phyloP scores from a whole-genome alignment of 2,329 filamentous ascomycete species.

The Cercospora canescens region DNA sequence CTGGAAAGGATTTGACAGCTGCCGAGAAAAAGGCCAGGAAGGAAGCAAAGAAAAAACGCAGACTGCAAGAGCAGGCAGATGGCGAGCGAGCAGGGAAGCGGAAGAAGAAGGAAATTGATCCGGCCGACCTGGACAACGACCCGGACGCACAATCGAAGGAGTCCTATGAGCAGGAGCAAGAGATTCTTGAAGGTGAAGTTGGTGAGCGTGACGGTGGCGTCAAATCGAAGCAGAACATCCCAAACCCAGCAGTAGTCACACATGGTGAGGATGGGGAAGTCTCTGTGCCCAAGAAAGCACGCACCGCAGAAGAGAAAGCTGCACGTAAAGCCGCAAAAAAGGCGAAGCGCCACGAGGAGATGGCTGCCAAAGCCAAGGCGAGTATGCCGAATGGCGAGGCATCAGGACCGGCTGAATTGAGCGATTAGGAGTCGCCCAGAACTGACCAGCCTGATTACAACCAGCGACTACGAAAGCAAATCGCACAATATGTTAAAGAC shows the following conservation, averaged over 20 bases:
- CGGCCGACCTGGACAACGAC: conserved; percentile 14
- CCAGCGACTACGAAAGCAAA: not conserved
- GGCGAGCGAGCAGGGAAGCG: conserved; percentile 17
- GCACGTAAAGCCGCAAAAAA: conserved; percentile 59
- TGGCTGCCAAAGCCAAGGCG: conserved; percentile 24
- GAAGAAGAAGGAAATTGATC: conserved; percentile 21
- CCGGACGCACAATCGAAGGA: conserved; percentile 45
- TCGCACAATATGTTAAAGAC: not conserved
- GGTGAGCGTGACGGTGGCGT: conserved; percentile 36
- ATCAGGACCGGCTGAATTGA: not conserved
- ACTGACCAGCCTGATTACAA: not conserved
- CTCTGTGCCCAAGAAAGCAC: conserved; percentile 17
- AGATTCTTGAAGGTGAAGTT: conserved; percentile 43
- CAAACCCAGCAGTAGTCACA: conserved; percentile 27
- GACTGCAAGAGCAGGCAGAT: conserved; percentile 19
- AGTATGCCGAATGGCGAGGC: not conserved
- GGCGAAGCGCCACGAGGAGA: conserved; percentile 50
- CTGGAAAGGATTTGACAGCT: conserved; percentile 9
- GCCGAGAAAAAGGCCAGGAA: conserved; percentile 17
- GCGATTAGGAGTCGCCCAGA: not conserved
- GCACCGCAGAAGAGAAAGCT: conserved; percentile 47
- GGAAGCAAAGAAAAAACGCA: conserved; percentile 19
- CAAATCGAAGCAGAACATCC: conserved; percentile 36
- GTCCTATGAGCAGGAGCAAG: conserved; percentile 42
- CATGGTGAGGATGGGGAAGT: conserved; percentile 26